These are phyloP conservation scores for Rhizophora apiculata DNA, from an alignment of 345 rosid species.

Conservation along the genomic window DNA sequence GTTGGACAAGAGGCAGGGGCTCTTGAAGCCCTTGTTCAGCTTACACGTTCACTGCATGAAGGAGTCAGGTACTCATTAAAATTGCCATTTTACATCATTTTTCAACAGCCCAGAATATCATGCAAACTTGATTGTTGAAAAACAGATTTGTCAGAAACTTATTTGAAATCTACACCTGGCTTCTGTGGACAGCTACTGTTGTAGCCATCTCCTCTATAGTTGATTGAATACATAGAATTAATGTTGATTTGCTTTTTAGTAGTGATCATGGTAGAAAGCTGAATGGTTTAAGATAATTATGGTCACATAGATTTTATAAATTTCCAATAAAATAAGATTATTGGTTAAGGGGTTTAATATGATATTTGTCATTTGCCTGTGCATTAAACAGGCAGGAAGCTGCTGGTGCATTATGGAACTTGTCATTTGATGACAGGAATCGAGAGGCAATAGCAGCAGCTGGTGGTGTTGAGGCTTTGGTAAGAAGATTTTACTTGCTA, in stretches of 20 bases:
- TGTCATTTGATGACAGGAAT: constrained; percentile 42
- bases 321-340: neutral
- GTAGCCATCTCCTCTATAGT: too few species aligned
- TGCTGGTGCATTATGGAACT: constrained; percentile 46
- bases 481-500: constrained; percentile 12
- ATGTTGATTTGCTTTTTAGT: too few species aligned
- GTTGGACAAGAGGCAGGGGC: constrained; percentile 96
- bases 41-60: constrained; percentile 75
- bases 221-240: too few species aligned
- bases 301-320: neutral
- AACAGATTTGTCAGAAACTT: too few species aligned
- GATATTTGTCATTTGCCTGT: neutral
- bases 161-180: too few species aligned
- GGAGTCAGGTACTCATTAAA: constrained; percentile 65
- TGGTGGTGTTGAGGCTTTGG: constrained; percentile 44
- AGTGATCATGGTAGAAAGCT: too few species aligned
- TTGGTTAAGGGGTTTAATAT: neutral
- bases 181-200: too few species aligned
- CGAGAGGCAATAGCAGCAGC: constrained; percentile 42
- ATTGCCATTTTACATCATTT: neutral
- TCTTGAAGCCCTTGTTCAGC: constrained; percentile 87
- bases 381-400: constrained; percentile 38
- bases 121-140: too few species aligned
- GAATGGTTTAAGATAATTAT: too few species aligned
- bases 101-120: neutral